Evolutionary conservation across 2,329 filamentous ascomycete species (phyloP).

Genomic region (Nemania sp.): DNA sequence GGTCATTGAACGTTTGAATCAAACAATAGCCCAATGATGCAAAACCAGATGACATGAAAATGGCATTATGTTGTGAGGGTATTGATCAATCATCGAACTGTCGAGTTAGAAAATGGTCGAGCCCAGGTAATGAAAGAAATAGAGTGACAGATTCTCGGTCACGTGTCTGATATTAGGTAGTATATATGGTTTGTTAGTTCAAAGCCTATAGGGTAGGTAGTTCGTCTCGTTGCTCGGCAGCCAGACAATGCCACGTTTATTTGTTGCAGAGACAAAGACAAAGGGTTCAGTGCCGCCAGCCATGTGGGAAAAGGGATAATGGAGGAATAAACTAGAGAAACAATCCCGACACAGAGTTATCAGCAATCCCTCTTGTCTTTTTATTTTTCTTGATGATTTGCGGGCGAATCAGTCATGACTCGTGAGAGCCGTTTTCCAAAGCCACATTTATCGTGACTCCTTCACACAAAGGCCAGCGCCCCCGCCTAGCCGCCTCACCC

Average conservation of each 20-base stretch:
- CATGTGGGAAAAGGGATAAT: constrained; percentile 1
- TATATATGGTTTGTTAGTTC: constrained; percentile 10
- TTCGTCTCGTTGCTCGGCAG: background rate
- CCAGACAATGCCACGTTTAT: background rate
- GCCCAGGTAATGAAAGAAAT: no score
- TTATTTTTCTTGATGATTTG: background rate
- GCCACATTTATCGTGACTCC: background rate
- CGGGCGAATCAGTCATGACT: constrained; percentile 15
- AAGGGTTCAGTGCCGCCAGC: background rate
- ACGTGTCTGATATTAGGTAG: constrained; percentile 1
- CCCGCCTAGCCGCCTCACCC: constrained; percentile 3
- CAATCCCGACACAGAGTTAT: no score
- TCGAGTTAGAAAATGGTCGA: no score
- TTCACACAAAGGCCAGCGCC: background rate
- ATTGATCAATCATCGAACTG: background rate
- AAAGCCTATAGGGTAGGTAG: constrained; percentile 5
- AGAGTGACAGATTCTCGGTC: no score
- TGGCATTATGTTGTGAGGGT: background rate
- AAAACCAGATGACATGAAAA: background rate
- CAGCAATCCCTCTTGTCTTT: no score
- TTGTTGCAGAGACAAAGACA: constrained; percentile 1
- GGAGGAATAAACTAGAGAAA: background rate
- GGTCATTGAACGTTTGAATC: no score
- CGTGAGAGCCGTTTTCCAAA: background rate
- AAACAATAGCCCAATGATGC: background rate